Evolutionary conservation across 805 yeast species (phyloP).

Genomic region (Starmera pachycereana): DNA sequence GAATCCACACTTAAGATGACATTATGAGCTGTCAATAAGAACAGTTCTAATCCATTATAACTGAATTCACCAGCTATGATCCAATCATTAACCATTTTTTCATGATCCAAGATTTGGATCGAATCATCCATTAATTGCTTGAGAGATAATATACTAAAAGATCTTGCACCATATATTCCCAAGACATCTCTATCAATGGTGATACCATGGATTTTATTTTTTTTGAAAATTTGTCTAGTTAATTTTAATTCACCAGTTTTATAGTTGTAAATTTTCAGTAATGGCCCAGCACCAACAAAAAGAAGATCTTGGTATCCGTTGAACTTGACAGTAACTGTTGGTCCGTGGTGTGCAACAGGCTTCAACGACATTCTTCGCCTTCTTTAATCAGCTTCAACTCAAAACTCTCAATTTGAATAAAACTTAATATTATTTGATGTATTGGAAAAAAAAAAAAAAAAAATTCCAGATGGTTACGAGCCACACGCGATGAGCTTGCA

Average conservation of each 20-base stretch:
- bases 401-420: no score
- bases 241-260: slow-evolving; percentile 25
- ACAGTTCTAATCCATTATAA: slow-evolving; percentile 26
- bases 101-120: slow-evolving; percentile 18
- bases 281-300: slow-evolving; percentile 66
- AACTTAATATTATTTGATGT: no score
- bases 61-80: slow-evolving; percentile 51
- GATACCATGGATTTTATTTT: slow-evolving; percentile 81
- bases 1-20: slow-evolving; percentile 34
- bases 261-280: slow-evolving; percentile 43
- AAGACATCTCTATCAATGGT: slow-evolving; percentile 26
- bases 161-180: slow-evolving; percentile 62
- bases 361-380: not conserved
- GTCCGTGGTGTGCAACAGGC: slow-evolving; percentile 42
- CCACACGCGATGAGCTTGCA: no score
- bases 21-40: slow-evolving; percentile 74
- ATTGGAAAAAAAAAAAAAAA: no score
- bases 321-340: slow-evolving; percentile 55
- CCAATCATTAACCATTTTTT: slow-evolving; percentile 68
- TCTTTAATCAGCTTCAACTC: no score
- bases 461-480: no score
- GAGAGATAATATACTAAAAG: slow-evolving; percentile 37
- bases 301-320: slow-evolving; percentile 23
- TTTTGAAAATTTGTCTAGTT: slow-evolving; percentile 40
- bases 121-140: slow-evolving; percentile 18